phyloP scores from a whole-genome alignment of 805 yeast genomes.

The Candida sanyiensis region DNA sequence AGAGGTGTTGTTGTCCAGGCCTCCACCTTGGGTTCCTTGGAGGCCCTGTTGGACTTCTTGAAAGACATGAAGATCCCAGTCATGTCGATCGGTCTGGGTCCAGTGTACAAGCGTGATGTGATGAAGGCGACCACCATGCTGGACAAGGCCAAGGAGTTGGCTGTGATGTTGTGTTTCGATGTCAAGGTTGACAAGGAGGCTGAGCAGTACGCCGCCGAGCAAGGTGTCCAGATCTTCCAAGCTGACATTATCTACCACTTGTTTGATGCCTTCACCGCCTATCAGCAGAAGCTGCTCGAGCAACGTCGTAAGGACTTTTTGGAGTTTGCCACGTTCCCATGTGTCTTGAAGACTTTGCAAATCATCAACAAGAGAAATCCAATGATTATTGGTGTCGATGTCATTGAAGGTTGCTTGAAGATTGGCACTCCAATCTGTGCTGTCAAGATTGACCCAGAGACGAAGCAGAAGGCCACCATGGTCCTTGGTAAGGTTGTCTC shows the following conservation, averaged over 20 bases:
- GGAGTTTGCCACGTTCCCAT: conserved; percentile 90
- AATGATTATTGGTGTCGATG: conserved; percentile 99
- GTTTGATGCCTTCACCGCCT: conserved; percentile 90
- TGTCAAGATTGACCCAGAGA: conserved; percentile 81
- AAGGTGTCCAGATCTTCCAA: conserved; percentile 84
- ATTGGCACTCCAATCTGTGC: conserved; percentile 95
- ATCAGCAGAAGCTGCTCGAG: conserved; percentile 83
- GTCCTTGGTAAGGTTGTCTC: conserved; percentile 82
- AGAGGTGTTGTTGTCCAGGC: conserved; percentile 98
- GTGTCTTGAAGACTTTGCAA: conserved; percentile 90
- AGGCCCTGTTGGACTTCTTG: conserved; percentile 93
- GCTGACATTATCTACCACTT: conserved; percentile 96
- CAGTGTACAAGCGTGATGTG: conserved; percentile 96
- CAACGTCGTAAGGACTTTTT: conserved; percentile 83
- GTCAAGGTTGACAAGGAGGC: conserved; percentile 97
- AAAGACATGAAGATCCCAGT: conserved; percentile 99
- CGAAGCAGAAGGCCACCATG: conserved; percentile 66
- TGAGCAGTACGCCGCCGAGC: conserved; percentile 94
- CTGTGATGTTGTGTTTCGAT: conserved; percentile 98
- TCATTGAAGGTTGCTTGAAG: conserved; percentile 81
- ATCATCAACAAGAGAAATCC: conserved; percentile 98
- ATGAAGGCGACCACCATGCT: conserved; percentile 97
- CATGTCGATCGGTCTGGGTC: conserved; percentile 97
- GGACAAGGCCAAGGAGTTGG: conserved; percentile 91
- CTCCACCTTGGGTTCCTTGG: conserved; percentile 95